Evolutionary conservation across 495 filamentous ascomycete genomes (phyloP), one percentile per base, ranked within the genome.

Genomic region (Trichoderma erinaceum): DNA sequence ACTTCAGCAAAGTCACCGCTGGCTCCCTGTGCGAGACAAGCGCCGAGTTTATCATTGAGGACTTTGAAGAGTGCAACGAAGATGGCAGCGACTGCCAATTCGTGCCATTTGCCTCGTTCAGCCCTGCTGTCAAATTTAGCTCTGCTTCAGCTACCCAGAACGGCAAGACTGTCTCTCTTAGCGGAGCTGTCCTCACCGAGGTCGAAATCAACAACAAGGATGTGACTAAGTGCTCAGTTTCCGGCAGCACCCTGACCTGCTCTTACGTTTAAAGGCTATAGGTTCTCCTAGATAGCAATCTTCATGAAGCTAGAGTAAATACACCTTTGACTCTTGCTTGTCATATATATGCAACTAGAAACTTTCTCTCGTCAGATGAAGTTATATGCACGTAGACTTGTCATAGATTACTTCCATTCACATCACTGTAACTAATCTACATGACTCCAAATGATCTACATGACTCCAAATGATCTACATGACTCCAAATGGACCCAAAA

Each of bases 41-140:
- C 70, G 86, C 83, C 18, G 87, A 89, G 68, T 89, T 85, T 86
- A 88, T 89, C 66, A 83, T 89, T 32, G 87, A 89, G 78, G 87
- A 88, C 67, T 88, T 86, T 16, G 56, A 61, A 18, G 56, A 61
- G 56, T 61, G 56, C 25, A 61, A 61, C 16, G 16, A 18, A 21
- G 16, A 35, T 70, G 78, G 83, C 65, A 73, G 76, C 1, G 81
- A 81, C 27, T 74, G 73, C 66, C 69, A 69, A 48, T 76, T 82
- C 68, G 85, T 89, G 0, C 78, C 81, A 4, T 77, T 89, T 70
- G 84, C 79, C n/a, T 75, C 87, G 71, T 88, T 88, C 71, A 80
- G 80, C 52, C 74, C 73, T 3, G 56, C 56, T 25, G 78, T 88
- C 8, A 74, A 69, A 23, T 88, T 88, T 68, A 81, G 75, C 13